Percentiles rank a stretch among this genome's conserved stretches.
Conservation (phyloP, 1,284 basidiomycete species). For the Athelia psychrophila region DNA sequence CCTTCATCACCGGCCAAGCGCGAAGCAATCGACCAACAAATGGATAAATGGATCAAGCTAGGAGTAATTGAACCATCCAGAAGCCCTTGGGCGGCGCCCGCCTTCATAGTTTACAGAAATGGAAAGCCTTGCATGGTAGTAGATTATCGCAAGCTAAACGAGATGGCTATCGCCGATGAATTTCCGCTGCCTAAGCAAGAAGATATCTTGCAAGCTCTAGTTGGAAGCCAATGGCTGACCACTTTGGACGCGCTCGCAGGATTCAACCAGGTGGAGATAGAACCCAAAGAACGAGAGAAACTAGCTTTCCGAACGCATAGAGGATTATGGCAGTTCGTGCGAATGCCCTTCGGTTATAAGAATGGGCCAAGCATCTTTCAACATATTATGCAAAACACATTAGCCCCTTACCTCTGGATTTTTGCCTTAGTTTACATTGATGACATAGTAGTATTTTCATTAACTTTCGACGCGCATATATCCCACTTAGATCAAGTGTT, state of each 20-base stretch:
- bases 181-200: conserved; percentile 25
- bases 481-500: conserved; percentile 27
- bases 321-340: conserved; percentile 24
- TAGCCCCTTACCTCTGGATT: conserved; percentile 35
- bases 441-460: conserved; percentile 35
- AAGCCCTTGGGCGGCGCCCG: conserved; percentile 26
- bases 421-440: conserved; percentile 35
- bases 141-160: conserved; percentile 22
- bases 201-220: conserved; percentile 22
- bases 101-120: conserved; percentile 22
- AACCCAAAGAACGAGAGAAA: conserved; percentile 16
- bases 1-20: conserved; percentile 21
- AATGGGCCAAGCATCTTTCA: conserved; percentile 34
- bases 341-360: conserved; percentile 27
- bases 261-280: conserved; percentile 24
- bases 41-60: conserved; percentile 18
- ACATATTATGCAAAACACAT: conserved; percentile 33
- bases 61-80: conserved; percentile 25
- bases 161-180: conserved; percentile 20
- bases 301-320: conserved; percentile 23
- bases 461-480: conserved; percentile 30
- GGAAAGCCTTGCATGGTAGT: conserved; percentile 25
- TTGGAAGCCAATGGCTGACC: conserved; percentile 19
- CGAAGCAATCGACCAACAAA: conserved; percentile 25
- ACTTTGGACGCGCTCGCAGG: conserved; percentile 24